A percentile compares a stretch with the other conserved stretches of the same genome.
These are phyloP conservation scores for Pseudogymnoascus sp. DNA, from an alignment of 2,329 filamentous ascomycete genomes.

Conservation along the genomic window DNA sequence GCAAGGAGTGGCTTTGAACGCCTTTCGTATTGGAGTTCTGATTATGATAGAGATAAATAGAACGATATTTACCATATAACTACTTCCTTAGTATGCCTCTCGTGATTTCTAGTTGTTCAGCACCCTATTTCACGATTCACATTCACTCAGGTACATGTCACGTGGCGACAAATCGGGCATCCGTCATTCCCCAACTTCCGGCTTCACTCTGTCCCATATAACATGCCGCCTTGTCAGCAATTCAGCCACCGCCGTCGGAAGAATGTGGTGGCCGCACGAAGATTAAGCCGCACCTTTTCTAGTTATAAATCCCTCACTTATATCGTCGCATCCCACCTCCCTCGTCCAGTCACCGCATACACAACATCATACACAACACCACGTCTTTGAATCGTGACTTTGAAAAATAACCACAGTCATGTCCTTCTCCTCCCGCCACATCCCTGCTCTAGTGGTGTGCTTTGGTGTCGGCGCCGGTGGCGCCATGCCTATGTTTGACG, in stretches of 20 bases:
- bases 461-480: neutral
- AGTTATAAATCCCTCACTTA: no score
- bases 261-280: no score
- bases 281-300: no score
- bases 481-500: neutral
- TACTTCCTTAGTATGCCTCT: neutral
- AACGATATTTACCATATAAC: neutral
- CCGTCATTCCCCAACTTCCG: no score
- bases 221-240: neutral
- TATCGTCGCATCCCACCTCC: no score
- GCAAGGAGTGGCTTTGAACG: constrained; percentile 19
- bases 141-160: no score
- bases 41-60: neutral
- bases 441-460: neutral
- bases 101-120: neutral
- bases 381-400: neutral
- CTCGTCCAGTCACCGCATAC: no score
- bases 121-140: no score
- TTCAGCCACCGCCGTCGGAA: neutral
- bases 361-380: neutral
- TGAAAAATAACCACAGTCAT: neutral
- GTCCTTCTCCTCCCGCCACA: neutral
- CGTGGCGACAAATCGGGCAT: no score
- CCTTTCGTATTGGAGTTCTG: neutral
- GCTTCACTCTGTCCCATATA: no score